Evolutionary conservation across 805 yeast genomes (phyloP), one percentile per base, ranked within the genome.

Genomic region (Isabelozyma gotoi): DNA sequence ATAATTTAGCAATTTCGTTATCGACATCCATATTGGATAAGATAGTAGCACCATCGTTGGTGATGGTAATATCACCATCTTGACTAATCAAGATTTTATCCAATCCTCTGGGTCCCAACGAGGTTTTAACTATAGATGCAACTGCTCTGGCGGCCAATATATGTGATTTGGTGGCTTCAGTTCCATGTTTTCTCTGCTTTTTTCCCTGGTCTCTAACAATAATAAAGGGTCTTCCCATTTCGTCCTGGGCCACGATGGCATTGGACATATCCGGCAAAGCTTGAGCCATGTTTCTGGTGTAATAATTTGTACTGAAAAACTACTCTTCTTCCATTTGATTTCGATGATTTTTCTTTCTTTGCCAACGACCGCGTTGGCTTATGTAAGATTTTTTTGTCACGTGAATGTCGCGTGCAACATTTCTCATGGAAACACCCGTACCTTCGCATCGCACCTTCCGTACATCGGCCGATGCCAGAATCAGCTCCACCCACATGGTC

Each of bases 161-260:
- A 65, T 94, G 98, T 34, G 92, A 83, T 65, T 85, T 81, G 51
- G 75, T 70, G 38, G 77, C 77, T 51, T 72, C 77, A 38, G 67
- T 48, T 10, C 77, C 77, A 46, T 71, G 76, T 45, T 68, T 71
- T 79, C 65, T 82, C 76, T 48, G 97, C 90, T 63, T 94, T 89
- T 65, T 63, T 31, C 80, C 82, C 60, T 69, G 80, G 63, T 94
- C 99, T 63, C 94, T 82, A 42, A 94, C 99, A 63, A 94, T 94
- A 61, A 94, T 92, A 64, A 94, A 89, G 16, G 99, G 99, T 68
- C 99, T 84, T 16, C 99, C 99, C 91, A 87, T 88, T 68, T 94
- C 99, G 65, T 94, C 99, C 68, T 92, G 99, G 3, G 99, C 98
- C 74, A 94, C 89, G 57, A 94, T 90, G 68, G 99, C 99, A 60